Base-by-base conservation (phyloP, 2,329 filamentous ascomycete species). In the Plectosphaerella plurivora region DNA sequence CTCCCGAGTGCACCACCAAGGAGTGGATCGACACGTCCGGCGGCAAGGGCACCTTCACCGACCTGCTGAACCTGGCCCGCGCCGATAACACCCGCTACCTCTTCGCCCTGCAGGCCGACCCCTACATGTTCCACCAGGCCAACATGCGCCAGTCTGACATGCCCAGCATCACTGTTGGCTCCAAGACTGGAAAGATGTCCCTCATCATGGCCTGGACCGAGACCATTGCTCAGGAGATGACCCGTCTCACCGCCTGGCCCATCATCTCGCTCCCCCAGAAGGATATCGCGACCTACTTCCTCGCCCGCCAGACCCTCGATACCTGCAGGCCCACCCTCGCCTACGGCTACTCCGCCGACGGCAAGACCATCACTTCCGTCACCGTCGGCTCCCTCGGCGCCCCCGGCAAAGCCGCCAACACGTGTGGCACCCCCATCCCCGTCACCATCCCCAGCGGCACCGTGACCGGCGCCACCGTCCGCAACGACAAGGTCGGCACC, bases 91-190 rank as follows among this genome's bases (percentile, higher is more conserved):
- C 78, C 33, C 74, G 80, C 35, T 77, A 84, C 59, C 67, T 85
- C 20, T 72, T 85, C 37, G 76, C 73, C 12, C 71, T 86, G 6
- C 75, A 77, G 55, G 76, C 75, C 56, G 81, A 82, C 48, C 68
- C 73, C 25, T 56, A 77, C 70, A 84, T 84, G 81, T 83, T 86
- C 71, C 83, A 86, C 64, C 82, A 86, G 67, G 80, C 81, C 53
- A 86, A 86, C 61, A 60, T 81, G 54, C 76, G 81, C 51, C 74
- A 77, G 45, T 67, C 68, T 3, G 80, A 79, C 50, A 71, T 75
- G 49, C 63, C 66, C 3, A 61, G 65, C 3, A 74, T 75, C 47
- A 76, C 72, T 10, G 68, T 83, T 48, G 80, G 81, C 53, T 70
- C 73, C 15, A 66, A 73, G 14, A 64, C 66, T 1, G 71, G 66